phyloP scores from a whole-genome alignment of 768 basidiomycete species.

The Tricholoma sp. region DNA sequence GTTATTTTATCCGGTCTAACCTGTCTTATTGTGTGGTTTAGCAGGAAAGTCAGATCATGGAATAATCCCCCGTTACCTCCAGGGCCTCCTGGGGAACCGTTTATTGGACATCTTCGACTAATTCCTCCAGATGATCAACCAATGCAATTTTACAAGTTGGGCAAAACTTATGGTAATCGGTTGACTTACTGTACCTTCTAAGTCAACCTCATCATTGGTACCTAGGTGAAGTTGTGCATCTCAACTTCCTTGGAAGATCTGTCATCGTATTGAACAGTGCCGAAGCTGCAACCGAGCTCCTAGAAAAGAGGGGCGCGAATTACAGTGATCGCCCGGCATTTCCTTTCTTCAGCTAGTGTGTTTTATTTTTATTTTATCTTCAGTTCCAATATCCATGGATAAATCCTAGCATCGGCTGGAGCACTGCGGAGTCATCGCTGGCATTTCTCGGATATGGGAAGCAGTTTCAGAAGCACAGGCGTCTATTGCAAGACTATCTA shows the following conservation, averaged over 20 bases:
- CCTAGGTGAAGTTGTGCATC: slow-evolving; percentile 11
- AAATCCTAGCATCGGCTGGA: background rate
- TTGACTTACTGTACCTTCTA: background rate
- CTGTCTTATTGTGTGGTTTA: background rate
- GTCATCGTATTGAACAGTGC: slow-evolving; percentile 13
- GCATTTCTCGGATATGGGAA: background rate
- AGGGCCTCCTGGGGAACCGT: slow-evolving; percentile 12
- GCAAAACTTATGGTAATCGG: slow-evolving; percentile 10
- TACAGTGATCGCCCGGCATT: slow-evolving; percentile 14
- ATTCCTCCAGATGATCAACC: slow-evolving; percentile 7
- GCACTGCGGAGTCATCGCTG: background rate
- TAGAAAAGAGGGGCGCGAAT: slow-evolving; percentile 11
- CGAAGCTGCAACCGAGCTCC: slow-evolving; percentile 10
- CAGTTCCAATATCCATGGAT: background rate
- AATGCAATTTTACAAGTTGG: slow-evolving; percentile 10
- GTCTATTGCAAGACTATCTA: slow-evolving; percentile 3
- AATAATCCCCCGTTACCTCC: slow-evolving; percentile 9
- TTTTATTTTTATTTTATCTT: background rate
- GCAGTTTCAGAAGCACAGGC: slow-evolving; percentile 5
- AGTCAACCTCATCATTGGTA: background rate
- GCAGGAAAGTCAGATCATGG: background rate
- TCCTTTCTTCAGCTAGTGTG: background rate
- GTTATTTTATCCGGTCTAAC: background rate
- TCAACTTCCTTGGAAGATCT: slow-evolving; percentile 5
- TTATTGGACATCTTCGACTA: slow-evolving; percentile 14